Evolutionary conservation across 495 filamentous ascomycete genomes (phyloP), one percentile per base, ranked within the genome.

Genomic region (Aspergillus egyptiacus): DNA sequence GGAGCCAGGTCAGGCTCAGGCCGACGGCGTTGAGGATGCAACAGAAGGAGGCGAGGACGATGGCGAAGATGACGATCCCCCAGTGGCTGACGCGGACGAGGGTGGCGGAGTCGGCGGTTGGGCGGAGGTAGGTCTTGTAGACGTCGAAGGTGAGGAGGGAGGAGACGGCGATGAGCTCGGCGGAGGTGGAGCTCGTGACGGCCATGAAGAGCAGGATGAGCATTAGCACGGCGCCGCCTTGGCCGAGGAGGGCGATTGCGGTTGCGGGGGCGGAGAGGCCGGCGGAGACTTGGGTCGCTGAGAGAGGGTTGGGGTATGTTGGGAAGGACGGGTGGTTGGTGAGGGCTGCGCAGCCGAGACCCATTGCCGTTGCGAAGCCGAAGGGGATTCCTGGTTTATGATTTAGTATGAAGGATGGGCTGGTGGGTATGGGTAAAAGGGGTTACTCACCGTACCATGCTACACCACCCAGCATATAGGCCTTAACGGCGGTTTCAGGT

Each of bases 381-480:
- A 72, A 78, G 2, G 75, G 76, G 31, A 79, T 72, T 31, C 28
- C 28, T n/a, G n/a, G 5, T 11, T 11, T 6, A 31, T 31, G 3
- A 13, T 31, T 6, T 31, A 31, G 5, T 11, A 6, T 5, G 25
- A 10, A 10, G 10, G 5, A 27, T 5, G 5, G 25, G 25, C 25
- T 10, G 5, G 5, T 27, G 25, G 25, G 10, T 5, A 27, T 5
- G 25, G 5, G 5, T 5, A 27, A 10, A 27, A 27, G 5, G 25
- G 5, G 5, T 27, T 27, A 10, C 5, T 27, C 5, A 15, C 55
- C 56, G 57, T 34, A 10, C 67, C 69, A 76, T 1, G 72, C 66
- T 45, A 77, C 56, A 10, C 72, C 73, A 17, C 73, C 75, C 10
- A 79, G 58, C 27, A 75, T 67, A 44, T 78, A 79, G 2, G 68